Percentiles rank a stretch among this genome's conserved stretches.
Evolutionary conservation across 148 eudicot genomes (phyloP).

Genomic region (Fagopyrum homotropicum): DNA sequence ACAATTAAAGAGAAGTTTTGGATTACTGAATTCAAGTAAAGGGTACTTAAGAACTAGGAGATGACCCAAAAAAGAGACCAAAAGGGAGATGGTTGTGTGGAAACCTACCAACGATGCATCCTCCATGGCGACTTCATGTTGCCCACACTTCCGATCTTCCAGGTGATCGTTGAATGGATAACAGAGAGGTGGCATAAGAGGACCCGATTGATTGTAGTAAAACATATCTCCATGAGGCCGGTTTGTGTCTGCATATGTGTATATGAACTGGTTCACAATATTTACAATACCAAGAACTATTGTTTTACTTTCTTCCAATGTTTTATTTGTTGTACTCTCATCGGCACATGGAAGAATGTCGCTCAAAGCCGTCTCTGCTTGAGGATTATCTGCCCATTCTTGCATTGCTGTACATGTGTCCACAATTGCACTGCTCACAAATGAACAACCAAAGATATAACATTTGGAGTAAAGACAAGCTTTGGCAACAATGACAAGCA

Average conservation of each 20-base stretch:
- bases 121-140: constrained; percentile 51
- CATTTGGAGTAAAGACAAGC: neutral
- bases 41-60: neutral
- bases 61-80: neutral
- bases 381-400: constrained; percentile 94
- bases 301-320: constrained; percentile 61
- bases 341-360: constrained; percentile 93
- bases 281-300: constrained; percentile 50
- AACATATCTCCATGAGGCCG: constrained; percentile 40
- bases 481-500: neutral
- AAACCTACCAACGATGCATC: constrained; percentile 67
- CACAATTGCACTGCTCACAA: constrained; percentile 50
- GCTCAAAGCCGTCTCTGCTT: constrained; percentile 92
- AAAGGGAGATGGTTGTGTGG: neutral
- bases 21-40: neutral
- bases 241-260: constrained; percentile 59
- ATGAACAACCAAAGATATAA: neutral
- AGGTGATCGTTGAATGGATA: constrained; percentile 63
- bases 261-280: constrained; percentile 57
- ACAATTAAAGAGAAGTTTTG: neutral
- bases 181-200: constrained; percentile 71
- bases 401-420: constrained; percentile 96
- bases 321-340: constrained; percentile 71
- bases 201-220: constrained; percentile 90
- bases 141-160: constrained; percentile 59